Percentiles rank a stretch among this genome's conserved stretches.
phyloP scores from a whole-genome alignment of 441 rosid genomes.

The Adansonia grandidieri region DNA sequence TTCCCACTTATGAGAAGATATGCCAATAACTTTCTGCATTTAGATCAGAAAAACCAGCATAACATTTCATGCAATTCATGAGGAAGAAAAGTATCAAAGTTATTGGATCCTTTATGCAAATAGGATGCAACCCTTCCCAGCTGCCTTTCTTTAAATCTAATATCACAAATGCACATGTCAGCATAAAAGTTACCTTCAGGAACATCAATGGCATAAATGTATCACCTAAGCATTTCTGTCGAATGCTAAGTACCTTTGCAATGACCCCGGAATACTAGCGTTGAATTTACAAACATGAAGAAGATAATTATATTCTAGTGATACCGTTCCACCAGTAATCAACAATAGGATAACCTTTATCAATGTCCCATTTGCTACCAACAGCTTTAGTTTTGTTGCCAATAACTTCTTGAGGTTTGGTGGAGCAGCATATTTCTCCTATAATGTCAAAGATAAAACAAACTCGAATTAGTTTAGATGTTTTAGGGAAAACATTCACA shows the following conservation, averaged over 20 bases:
- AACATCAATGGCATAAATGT: neutral
- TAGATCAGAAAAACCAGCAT: constrained; percentile 1
- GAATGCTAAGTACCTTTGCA: neutral
- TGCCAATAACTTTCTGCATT: neutral
- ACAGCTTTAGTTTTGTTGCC: constrained; percentile 67
- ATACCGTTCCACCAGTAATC: neutral
- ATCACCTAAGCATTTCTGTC: constrained; percentile 1
- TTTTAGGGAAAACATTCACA: neutral
- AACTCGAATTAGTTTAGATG: constrained; percentile 30
- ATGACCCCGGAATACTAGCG: neutral
- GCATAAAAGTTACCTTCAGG: neutral
- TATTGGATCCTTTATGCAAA: neutral
- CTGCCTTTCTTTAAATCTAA: neutral
- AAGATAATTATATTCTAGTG: constrained; percentile 4
- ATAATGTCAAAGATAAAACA: constrained; percentile 30
- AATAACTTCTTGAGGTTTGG: constrained; percentile 62
- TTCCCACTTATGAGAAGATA: neutral
- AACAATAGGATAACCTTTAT: constrained; percentile 57
- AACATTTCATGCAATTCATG: neutral
- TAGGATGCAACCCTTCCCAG: neutral
- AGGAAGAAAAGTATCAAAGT: neutral
- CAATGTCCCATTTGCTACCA: constrained; percentile 75
- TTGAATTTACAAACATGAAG: constrained; percentile 1
- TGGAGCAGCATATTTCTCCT: constrained; percentile 60
- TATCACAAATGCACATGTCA: neutral